Evolutionary conservation across 768 basidiomycete species (phyloP), one percentile per base, ranked within the genome.

Genomic region (Lactifluus subvellereus): DNA sequence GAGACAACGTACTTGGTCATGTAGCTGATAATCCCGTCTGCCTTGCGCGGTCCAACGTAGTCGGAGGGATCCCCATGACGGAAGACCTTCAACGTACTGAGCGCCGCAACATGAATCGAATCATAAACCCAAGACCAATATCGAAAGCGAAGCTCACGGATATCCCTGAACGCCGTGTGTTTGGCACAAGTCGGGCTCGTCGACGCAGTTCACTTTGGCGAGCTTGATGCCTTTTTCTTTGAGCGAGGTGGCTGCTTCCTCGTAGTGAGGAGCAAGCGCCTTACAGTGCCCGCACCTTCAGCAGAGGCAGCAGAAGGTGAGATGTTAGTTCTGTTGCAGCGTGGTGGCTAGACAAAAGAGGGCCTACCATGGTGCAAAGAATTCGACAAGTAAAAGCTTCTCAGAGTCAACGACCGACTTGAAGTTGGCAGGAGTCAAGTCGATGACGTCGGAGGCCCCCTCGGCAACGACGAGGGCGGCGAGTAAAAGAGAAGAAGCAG

Each of bases 191-290:
- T 96, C 94, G 30, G 88, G 84, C 71, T 98, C 81, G 66, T 91
- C 94, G 50, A 97, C 96, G 74, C 96, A 98, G 79, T 98, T 94
- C 55, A 98, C 95, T 73, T 98, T 96, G 68, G 94, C 94, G 57
- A 99, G 76, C 74, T 89, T 89, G 77, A 99, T 92, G 74, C 80
- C 80, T 73, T 87, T 90, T 67, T 87, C 88, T 78, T 96, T 97
- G 74, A 99, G 86, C 40, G 84, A 78, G 11, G 95, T 96, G 1
- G 97, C 94, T 4, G 97, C 96, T 73, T 90, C 87, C 73, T 95
- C 92, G 68, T 95, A 96, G 66, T 96, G 88, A 57, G 94, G 94
- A 22, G 93, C 94, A 57, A 97, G 82, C 38, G 93, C 90, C 72
- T 96, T 96, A 81, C 95, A 97, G 78, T 97, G 94, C 51, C 94